Percentiles rank a stretch among this genome's conserved stretches.
phyloP scores from a whole-genome alignment of 192 early-diverging fungal genomes.

The Coemansia pectinata region DNA sequence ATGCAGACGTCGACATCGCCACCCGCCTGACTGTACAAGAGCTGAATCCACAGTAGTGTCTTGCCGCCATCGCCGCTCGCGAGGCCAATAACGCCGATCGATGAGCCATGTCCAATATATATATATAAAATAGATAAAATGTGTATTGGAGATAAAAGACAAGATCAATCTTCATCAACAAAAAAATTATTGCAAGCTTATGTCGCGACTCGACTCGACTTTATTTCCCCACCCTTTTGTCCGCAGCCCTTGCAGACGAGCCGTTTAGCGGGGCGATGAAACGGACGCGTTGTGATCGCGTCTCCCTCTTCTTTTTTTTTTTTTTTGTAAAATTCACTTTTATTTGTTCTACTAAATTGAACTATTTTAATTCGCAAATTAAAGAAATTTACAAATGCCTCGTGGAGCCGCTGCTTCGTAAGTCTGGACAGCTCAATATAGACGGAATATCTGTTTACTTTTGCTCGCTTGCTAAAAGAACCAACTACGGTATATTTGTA shows the following conservation, averaged over 20 bases:
- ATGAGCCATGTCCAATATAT: neutral
- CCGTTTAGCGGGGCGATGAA: neutral
- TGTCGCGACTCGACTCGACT: neutral
- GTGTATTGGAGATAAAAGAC: neutral
- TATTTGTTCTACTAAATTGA: neutral
- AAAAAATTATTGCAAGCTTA: too few relatives aligned
- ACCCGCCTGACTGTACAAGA: neutral
- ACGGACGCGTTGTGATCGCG: neutral
- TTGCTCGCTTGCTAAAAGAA: neutral
- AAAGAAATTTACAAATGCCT: neutral
- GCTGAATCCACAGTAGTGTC: neutral
- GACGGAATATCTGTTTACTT: neutral
- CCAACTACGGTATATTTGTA: neutral
- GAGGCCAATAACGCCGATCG: neutral
- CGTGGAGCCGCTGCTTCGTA: slow-evolving; percentile 1
- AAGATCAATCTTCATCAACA: neutral
- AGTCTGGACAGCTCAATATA: neutral
- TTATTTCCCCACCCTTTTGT: neutral
- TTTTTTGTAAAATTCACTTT: neutral
- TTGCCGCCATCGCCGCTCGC: neutral
- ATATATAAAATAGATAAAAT: neutral
- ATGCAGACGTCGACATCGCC: neutral
- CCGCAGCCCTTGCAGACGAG: neutral
- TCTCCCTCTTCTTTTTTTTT: neutral
- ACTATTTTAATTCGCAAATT: neutral